Evolutionary conservation across 1,284 basidiomycete species (phyloP).

Genomic region (Schizophyllum commune): DNA sequence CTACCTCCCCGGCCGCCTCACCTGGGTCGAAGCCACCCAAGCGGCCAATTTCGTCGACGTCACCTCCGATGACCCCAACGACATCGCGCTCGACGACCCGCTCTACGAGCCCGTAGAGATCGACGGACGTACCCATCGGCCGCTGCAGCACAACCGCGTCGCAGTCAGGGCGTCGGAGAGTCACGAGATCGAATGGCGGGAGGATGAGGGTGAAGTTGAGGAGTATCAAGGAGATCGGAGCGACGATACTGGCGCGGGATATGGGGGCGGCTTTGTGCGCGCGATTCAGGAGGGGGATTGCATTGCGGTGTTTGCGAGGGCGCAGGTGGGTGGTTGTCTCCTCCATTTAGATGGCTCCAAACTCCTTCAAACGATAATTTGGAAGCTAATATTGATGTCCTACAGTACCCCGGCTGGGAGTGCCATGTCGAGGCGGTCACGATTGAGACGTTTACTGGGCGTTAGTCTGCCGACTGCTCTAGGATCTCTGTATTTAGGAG

Average conservation of each 20-base stretch:
- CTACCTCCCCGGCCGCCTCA: neutral
- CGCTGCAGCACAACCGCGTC: neutral
- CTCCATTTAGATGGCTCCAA: no score
- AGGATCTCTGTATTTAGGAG: no score
- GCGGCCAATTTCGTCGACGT: neutral
- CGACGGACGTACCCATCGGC: neutral
- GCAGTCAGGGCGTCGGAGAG: neutral
- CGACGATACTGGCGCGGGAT: neutral
- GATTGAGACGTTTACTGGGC: neutral
- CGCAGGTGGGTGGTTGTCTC: neutral
- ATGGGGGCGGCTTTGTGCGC: neutral
- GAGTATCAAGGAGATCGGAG: neutral
- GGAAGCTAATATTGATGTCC: neutral
- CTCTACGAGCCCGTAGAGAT: neutral
- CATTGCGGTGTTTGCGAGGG: neutral
- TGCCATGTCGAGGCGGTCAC: neutral
- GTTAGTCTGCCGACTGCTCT: neutral
- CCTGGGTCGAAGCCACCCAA: neutral
- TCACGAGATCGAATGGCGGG: neutral
- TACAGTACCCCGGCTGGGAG: neutral
- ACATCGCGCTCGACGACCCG: neutral
- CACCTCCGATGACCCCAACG: neutral
- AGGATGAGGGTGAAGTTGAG: neutral
- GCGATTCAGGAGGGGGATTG: neutral
- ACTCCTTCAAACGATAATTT: no score